Evolutionary conservation across 352 stramenopile species (phyloP).

Genomic region (Blastocystis sp.): DNA sequence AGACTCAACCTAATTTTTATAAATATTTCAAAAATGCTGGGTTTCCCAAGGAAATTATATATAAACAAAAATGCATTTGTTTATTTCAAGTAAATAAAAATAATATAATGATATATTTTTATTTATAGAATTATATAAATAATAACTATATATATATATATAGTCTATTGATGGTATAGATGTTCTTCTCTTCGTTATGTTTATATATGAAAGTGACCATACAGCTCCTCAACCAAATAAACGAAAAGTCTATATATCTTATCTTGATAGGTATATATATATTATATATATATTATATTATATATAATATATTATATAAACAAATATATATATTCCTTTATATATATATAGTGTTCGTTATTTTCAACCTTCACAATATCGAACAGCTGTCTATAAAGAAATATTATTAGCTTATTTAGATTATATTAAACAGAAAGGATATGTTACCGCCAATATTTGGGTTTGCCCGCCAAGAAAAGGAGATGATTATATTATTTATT

Average conservation of each 20-base stretch:
- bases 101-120: neutral
- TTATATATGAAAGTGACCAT: constrained; percentile 97
- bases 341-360: constrained; percentile 69
- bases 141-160: neutral
- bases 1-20: neutral
- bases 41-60: neutral
- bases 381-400: constrained; percentile 95
- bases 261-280: constrained; percentile 62
- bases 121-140: too few relatives aligned
- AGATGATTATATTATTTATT: constrained; percentile 99
- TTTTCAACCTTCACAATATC: constrained; percentile 77
- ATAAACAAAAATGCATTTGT: constrained; percentile 23
- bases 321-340: too few relatives aligned
- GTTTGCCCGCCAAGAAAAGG: constrained; percentile 92
- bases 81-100: constrained; percentile 16
- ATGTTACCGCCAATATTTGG: constrained; percentile 93
- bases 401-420: constrained; percentile 91
- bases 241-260: constrained; percentile 85
- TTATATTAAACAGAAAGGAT: constrained; percentile 81
- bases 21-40: constrained; percentile 16
- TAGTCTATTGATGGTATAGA: constrained; percentile 94
- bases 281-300: neutral
- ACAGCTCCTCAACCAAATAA: constrained; percentile 78
- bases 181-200: constrained; percentile 95
- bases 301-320: too few relatives aligned